Evolutionary conservation across 106 monocot species (phyloP), one percentile per base, ranked within the genome.

Genomic region (Dendrobium officinale): DNA sequence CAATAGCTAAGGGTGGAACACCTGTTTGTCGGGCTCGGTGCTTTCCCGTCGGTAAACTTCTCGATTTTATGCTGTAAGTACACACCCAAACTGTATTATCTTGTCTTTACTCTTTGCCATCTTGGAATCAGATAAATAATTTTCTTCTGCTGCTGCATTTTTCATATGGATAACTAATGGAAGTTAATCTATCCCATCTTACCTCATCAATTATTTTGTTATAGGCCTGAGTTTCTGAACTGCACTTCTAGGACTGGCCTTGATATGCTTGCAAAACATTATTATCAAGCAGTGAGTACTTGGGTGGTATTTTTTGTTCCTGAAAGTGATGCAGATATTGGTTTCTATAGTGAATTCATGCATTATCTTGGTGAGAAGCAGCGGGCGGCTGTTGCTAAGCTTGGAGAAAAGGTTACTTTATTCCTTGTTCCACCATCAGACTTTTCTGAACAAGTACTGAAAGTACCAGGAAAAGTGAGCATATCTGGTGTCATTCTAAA

Each of bases 271-370:
- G 79, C 92, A 0, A 90, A 87, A 80, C 98, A 98, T 85, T 98
- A 95, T 82, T 93, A 98, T 81, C 98, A 98, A 84, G 98, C 98
- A 56, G 84, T 85, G 1, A 68, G 79, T 47, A 86, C 85, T 33
- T 95, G 98, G 98, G 95, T 98, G 61, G 98, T 98, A 24, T 98
- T 98, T 83, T 98, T 98, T 86, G 98, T 92, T 86, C 92, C 98
- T 42, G 91, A 89, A 87, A 85, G 89, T 73, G 98, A 98, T 83
- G 83, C 88, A 45, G 98, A 98, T 80, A 98, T 98, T 51, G 40
- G 55, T 55, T 89, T 86, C 44, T 98, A 98, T 75, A 94, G 95
- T 86, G 98, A 98, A 20, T 95, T 98, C 79, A 91, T 98, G 95
- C 85, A 91, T 82, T 95, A 89, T 85, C 83, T 98, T 16, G 88